Evolutionary conservation across 108 stramenopile genomes (phyloP).

Genomic region (Stephanodiscus triporus): DNA sequence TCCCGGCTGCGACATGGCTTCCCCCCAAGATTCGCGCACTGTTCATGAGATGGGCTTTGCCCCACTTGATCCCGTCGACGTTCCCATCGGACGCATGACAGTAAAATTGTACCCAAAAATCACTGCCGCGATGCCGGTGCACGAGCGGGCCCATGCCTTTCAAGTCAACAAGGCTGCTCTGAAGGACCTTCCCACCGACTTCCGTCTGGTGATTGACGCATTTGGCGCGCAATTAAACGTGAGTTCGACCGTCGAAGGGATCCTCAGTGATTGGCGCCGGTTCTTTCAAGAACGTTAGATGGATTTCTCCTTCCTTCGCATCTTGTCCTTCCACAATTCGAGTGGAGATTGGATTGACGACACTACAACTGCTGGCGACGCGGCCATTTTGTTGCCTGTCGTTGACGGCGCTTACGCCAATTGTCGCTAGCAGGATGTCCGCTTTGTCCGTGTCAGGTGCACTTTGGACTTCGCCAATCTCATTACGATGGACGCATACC

Average conservation of each 20-base stretch:
- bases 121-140: too few species aligned
- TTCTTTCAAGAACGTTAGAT: not conserved
- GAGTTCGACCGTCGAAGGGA: not conserved
- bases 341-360: not conserved
- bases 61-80: too few species aligned
- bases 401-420: not conserved
- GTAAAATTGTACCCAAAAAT: too few species aligned
- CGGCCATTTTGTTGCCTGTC: not conserved
- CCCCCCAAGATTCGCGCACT: too few species aligned
- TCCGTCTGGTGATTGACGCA: not conserved
- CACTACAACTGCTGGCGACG: not conserved
- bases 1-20: too few species aligned
- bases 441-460: not conserved
- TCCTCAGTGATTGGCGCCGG: not conserved
- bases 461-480: not conserved
- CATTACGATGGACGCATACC: too few species aligned
- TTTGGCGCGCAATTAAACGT: too few species aligned
- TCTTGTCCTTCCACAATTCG: not conserved
- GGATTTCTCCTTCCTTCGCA: not conserved
- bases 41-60: too few species aligned
- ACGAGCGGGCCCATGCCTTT: too few species aligned
- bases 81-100: too few species aligned
- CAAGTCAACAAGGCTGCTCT: too few species aligned
- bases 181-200: not conserved
- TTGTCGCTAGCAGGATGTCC: not conserved